Percentiles rank a stretch among this genome's conserved stretches.
Evolutionary conservation across 75 land plant genomes (phyloP).

Genomic region (Selaginella moellendorffii): DNA sequence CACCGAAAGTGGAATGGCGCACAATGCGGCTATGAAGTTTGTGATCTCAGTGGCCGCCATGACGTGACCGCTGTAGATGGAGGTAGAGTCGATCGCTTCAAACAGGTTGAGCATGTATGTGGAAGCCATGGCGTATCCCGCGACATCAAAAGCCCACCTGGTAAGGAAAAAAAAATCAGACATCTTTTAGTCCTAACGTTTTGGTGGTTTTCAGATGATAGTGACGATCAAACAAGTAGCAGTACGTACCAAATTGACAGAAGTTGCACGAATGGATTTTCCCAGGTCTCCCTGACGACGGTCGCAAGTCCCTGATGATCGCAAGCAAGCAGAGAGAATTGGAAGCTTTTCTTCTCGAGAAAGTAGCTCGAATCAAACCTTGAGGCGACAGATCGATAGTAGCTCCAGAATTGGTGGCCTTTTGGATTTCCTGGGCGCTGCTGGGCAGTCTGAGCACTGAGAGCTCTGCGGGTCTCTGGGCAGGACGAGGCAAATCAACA

Average conservation of each 20-base stretch:
- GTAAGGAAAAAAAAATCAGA: too few species aligned
- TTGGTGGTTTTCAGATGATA: too few species aligned
- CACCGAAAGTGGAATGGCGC: slow-evolving; percentile 10
- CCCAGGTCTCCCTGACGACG: background rate
- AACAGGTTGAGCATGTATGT: slow-evolving; percentile 21
- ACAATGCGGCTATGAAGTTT: slow-evolving; percentile 11
- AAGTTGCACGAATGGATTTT: background rate
- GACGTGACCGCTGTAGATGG: slow-evolving; percentile 18
- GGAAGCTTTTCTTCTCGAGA: background rate
- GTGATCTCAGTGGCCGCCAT: slow-evolving; percentile 18
- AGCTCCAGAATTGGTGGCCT: background rate
- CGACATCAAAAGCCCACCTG: slow-evolving; percentile 26
- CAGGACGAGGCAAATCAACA: background rate
- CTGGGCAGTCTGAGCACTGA: too few species aligned
- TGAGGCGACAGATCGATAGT: background rate
- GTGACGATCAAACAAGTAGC: background rate
- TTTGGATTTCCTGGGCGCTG: background rate
- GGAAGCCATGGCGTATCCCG: slow-evolving; percentile 17
- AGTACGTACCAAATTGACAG: background rate
- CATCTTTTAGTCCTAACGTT: too few species aligned
- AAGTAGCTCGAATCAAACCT: background rate
- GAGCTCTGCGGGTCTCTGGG: background rate
- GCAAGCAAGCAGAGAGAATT: background rate
- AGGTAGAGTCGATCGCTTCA: slow-evolving; percentile 14
- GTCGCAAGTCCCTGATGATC: background rate